Conservation (phyloP, 495 filamentous ascomycete genomes). For the Corynascus novoguineensis region DNA sequence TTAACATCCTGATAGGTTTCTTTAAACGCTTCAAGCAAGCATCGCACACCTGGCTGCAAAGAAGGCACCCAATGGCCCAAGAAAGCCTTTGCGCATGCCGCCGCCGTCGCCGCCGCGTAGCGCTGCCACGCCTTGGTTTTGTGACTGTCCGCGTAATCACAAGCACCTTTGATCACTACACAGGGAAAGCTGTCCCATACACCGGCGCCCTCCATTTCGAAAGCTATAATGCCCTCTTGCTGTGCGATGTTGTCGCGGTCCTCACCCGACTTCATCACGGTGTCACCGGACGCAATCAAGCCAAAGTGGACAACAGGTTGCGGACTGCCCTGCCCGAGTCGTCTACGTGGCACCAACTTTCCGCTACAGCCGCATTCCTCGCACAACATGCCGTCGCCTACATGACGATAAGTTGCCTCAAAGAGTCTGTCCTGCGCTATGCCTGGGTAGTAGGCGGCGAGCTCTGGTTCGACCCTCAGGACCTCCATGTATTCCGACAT, state of each 20-base stretch:
- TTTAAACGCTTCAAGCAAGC: not conserved
- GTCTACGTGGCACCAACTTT: not conserved
- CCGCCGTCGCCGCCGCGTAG: constrained; percentile 38
- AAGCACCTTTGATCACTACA: constrained; percentile 37
- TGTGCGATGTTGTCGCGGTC: constrained; percentile 22
- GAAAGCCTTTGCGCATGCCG: constrained; percentile 22
- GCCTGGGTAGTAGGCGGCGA: constrained; percentile 19
- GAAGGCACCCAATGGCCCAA: constrained; percentile 13
- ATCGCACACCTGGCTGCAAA: not conserved
- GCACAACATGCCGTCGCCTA: not conserved
- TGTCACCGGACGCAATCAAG: constrained; percentile 26
- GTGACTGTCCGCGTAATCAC: constrained; percentile 42
- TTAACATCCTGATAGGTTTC: not conserved
- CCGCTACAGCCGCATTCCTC: not conserved
- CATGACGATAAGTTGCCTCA: constrained; percentile 21
- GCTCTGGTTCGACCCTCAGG: constrained; percentile 8
- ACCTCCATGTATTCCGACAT: constrained; percentile 13
- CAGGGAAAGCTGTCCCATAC: constrained; percentile 34
- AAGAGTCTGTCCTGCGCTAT: constrained; percentile 30
- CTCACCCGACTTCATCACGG: constrained; percentile 27
- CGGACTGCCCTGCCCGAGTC: not conserved
- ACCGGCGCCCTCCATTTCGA: constrained; percentile 44
- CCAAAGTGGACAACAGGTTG: constrained; percentile 14
- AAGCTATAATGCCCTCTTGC: constrained; percentile 26
- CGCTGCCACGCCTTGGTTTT: constrained; percentile 40